Conservation (phyloP, 2,329 filamentous ascomycete species). For the Epichloe coenophiala region DNA sequence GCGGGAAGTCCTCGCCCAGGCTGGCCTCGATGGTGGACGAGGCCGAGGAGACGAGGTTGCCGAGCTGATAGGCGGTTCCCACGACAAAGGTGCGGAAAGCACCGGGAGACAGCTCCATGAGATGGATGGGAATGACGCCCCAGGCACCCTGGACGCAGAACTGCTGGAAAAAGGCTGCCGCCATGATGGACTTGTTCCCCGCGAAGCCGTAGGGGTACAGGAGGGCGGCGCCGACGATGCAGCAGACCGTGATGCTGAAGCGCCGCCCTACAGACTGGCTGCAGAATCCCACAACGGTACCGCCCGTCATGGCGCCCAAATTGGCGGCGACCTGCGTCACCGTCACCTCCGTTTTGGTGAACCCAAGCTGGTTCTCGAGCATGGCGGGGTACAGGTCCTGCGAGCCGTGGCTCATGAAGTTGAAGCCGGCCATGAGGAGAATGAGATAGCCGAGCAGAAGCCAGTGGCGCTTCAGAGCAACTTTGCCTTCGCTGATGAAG, state of each 20-base stretch:
- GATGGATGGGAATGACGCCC: constrained; percentile 63
- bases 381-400: constrained; percentile 50
- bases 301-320: constrained; percentile 56
- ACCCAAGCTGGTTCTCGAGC: constrained; percentile 42
- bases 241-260: constrained; percentile 53
- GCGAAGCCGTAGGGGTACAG: constrained; percentile 75
- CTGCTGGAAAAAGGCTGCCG: constrained; percentile 73
- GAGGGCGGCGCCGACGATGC: constrained; percentile 55
- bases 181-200: constrained; percentile 46
- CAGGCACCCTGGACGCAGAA: constrained; percentile 68
- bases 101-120: constrained; percentile 64
- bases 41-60: constrained; percentile 57
- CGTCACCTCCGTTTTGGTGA: constrained; percentile 43
- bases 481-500: constrained; percentile 64
- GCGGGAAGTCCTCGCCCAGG: constrained; percentile 61
- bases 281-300: constrained; percentile 51
- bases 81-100: constrained; percentile 63
- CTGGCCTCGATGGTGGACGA: constrained; percentile 65
- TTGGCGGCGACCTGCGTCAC: constrained; percentile 62
- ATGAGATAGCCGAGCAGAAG: constrained; percentile 67
- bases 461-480: constrained; percentile 72
- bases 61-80: constrained; percentile 62
- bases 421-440: constrained; percentile 80
- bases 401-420: constrained; percentile 77
- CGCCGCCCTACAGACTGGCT: constrained; percentile 58